Conservation (phyloP, 2,329 filamentous ascomycete species). For the Colletotrichum sp. region DNA sequence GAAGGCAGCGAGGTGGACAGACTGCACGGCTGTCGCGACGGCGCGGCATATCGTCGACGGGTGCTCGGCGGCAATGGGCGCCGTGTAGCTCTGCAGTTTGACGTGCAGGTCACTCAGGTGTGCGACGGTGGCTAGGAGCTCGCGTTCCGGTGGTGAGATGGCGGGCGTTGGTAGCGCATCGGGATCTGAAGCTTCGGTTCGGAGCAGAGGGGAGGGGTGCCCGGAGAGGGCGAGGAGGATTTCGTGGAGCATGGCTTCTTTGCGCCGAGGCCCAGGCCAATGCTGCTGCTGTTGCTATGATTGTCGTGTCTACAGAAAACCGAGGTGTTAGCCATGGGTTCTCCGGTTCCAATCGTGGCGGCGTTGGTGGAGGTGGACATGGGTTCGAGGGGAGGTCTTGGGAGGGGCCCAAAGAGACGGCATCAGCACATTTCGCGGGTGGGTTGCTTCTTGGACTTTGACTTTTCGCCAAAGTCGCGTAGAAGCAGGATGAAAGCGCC, state of each 20-base stretch:
- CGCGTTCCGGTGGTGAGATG: constrained; percentile 80
- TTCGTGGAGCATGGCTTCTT: constrained; percentile 86
- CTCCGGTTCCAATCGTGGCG: neutral
- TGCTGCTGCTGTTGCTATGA: neutral
- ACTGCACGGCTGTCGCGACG: constrained; percentile 78
- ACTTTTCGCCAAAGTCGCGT: constrained; percentile 46
- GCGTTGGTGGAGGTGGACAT: neutral
- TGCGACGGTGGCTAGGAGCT: constrained; percentile 78
- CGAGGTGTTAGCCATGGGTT: neutral
- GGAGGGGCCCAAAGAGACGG: constrained; percentile 18
- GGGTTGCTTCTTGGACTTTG: constrained; percentile 37
- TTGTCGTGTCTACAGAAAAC: neutral
- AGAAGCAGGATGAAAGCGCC: constrained; percentile 54
- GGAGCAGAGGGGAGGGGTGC: constrained; percentile 88
- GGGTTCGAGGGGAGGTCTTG: neutral
- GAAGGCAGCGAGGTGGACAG: constrained; percentile 79
- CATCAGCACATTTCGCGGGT: constrained; percentile 7
- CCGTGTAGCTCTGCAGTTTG: constrained; percentile 70
- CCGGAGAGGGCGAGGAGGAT: constrained; percentile 96
- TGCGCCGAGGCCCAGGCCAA: neutral
- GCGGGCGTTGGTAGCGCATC: constrained; percentile 46
- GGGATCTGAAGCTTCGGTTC: constrained; percentile 51
- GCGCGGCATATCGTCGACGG: constrained; percentile 85
- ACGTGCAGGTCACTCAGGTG: constrained; percentile 81
- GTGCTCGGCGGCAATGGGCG: constrained; percentile 73